Conservation (phyloP, 2,329 filamentous ascomycete species). For the Colletotrichum filicis region DNA sequence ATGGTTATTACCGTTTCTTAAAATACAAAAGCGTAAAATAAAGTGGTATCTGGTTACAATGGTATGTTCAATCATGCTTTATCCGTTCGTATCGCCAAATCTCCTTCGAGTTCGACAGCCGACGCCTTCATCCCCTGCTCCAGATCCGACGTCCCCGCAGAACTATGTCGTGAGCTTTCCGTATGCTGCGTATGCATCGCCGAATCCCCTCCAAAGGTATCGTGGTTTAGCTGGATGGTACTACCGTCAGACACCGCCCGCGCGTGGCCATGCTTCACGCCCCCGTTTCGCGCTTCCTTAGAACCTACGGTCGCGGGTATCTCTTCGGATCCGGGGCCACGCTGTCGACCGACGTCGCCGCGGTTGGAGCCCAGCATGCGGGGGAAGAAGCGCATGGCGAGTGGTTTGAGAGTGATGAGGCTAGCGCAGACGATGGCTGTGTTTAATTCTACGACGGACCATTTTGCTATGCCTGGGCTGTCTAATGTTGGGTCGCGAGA, state of each 20-base stretch:
- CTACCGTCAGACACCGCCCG: neutral
- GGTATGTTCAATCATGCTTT: neutral
- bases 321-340: neutral
- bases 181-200: neutral
- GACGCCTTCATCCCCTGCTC: constrained; percentile 1
- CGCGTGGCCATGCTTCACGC: neutral
- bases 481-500: constrained; percentile 38
- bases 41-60: neutral
- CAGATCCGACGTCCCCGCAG: neutral
- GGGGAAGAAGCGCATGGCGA: constrained; percentile 43
- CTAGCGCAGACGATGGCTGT: constrained; percentile 42
- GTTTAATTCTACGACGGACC: constrained; percentile 42
- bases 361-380: constrained; percentile 1
- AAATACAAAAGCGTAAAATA: neutral
- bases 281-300: neutral
- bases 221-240: neutral
- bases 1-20: neutral
- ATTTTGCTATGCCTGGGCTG: constrained; percentile 37
- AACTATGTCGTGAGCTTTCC: neutral
- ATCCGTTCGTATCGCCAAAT: neutral
- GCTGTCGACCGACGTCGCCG: neutral
- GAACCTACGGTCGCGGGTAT: constrained; percentile 6
- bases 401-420: constrained; percentile 41
- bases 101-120: neutral
- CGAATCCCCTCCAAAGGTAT: constrained; percentile 5